Base-by-base conservation (phyloP, 2,329 filamentous ascomycete genomes). In the Pleomassaria siparia region DNA sequence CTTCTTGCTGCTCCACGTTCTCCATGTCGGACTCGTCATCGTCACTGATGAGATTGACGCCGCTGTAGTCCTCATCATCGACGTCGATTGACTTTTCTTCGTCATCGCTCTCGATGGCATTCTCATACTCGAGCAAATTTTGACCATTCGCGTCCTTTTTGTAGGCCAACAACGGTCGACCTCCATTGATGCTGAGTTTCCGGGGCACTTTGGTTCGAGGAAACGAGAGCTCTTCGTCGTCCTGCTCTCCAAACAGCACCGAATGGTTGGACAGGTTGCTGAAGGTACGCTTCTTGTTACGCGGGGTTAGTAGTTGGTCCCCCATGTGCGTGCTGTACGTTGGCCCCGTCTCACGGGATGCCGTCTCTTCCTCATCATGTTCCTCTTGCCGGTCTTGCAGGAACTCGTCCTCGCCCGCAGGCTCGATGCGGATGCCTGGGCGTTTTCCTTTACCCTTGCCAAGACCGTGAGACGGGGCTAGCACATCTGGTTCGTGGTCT, bases 21-120 rank as follows among this genome's bases (percentile, higher is more conserved):
- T 88, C 83, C 69, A 92, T 86, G 67, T 92, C 88, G 54, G 89
- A 86, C 53, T 91, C 88, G 35, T 67, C 64, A 59, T 91, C 88
- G 24, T 37, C 35, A 57, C 82, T 88, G 51, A 95, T 86, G 42
- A 90, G 83, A 64, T 92, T 88, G 50, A 95, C 86, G 29, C 83
- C 86, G 44, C 80, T 83, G 61, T 90, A 87, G 50, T 86, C 83
- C 53, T 72, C 70, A 53, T 72, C 69, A 42, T 71, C 67, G 46
- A 50, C 43, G 29, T 56, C 39, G 20, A 52, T 46, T 16, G 49
- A 42, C 13, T 53, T 33, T 9, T 48, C 51, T 9, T 60, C 60
- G 36, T 59, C 58, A 33, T 47, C 51, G 25, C 59, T 66, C 42
- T 68, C 66, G 42, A 71, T 69, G 36, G 64, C 67, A 55, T 70